Evolutionary conservation across 106 monocot species (phyloP).

Genomic region (Dendrobium nobile): DNA sequence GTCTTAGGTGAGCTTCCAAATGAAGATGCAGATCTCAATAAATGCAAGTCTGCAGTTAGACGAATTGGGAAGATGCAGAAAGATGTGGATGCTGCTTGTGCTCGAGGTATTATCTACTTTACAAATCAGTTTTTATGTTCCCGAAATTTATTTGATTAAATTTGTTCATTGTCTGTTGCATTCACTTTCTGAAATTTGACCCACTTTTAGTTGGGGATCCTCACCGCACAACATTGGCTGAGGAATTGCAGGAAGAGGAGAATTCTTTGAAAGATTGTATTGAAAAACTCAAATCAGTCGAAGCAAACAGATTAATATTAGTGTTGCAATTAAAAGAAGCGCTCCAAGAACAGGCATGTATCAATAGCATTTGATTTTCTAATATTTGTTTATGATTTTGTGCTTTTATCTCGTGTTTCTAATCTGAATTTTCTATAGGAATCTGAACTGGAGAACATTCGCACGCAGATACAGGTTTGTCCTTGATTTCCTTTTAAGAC

Average conservation of each 20-base stretch:
- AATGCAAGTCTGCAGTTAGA: constrained; percentile 53
- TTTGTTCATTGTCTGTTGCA: background rate
- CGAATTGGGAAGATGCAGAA: constrained; percentile 80
- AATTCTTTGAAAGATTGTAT: constrained; percentile 48
- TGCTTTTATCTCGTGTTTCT: background rate
- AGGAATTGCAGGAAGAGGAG: constrained; percentile 66
- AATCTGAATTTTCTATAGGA: constrained; percentile 47
- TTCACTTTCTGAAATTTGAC: constrained; percentile 24
- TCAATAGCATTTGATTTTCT: background rate
- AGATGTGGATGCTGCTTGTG: constrained; percentile 67
- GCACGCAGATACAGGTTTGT: constrained; percentile 79
- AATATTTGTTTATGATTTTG: background rate
- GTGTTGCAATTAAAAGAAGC: constrained; percentile 72
- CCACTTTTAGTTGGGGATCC: constrained; percentile 56
- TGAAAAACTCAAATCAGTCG: constrained; percentile 61
- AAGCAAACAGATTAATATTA: constrained; percentile 52
- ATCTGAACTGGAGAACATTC: constrained; percentile 77
- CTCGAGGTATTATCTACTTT: constrained; percentile 19
- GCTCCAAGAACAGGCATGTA: constrained; percentile 78
- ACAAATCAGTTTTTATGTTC: background rate
- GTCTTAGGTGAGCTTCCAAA: constrained; percentile 52
- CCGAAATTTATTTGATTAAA: background rate
- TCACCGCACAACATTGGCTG: constrained; percentile 46
- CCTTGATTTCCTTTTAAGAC: background rate
- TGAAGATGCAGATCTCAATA: constrained; percentile 68